These are phyloP conservation scores for Uromyces viciae-fabae DNA, from an alignment of 1,284 basidiomycete genomes.

Conservation along the genomic window DNA sequence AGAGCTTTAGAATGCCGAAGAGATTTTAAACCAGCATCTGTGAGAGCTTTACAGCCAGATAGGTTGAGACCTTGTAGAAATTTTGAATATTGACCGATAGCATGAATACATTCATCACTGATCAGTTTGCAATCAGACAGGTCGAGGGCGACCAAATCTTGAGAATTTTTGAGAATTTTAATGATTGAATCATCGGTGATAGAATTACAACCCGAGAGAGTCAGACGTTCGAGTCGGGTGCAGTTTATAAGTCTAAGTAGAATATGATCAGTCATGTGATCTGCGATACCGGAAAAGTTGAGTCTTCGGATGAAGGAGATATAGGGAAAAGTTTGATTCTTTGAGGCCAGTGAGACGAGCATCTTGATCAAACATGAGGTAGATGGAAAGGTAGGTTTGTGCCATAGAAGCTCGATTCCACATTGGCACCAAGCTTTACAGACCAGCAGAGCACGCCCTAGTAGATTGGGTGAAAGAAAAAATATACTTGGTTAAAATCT, in stretches of 20 bases:
- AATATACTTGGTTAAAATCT: too few relatives aligned
- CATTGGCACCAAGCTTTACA: conserved; percentile 92
- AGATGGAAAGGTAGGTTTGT: conserved; percentile 74
- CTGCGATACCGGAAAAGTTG: conserved; percentile 74
- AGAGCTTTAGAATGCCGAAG: conserved; percentile 70
- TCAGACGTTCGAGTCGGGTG: conserved; percentile 81
- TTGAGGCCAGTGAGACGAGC: conserved; percentile 63
- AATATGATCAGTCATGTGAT: conserved; percentile 72
- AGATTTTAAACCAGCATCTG: conserved; percentile 71
- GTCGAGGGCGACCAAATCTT: conserved; percentile 82
- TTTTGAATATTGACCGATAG: conserved; percentile 67
- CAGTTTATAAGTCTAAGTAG: conserved; percentile 73
- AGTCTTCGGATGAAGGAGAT: conserved; percentile 81
- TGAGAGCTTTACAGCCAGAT: conserved; percentile 74
- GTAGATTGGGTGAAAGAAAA: too few relatives aligned
- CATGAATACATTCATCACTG: conserved; percentile 67
- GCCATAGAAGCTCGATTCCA: conserved; percentile 91
- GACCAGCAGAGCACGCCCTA: conserved; percentile 61
- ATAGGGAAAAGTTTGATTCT: conserved; percentile 76
- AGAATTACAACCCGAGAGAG: conserved; percentile 74
- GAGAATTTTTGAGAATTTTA: conserved; percentile 64
- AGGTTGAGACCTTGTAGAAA: conserved; percentile 90
- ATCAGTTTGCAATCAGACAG: conserved; percentile 63
- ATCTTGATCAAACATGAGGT: conserved; percentile 72
- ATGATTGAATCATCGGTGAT: conserved; percentile 69